Evolutionary conservation across 1,284 basidiomycete genomes (phyloP), one percentile per base, ranked within the genome.

Genomic region (Lentinus polychrous): DNA sequence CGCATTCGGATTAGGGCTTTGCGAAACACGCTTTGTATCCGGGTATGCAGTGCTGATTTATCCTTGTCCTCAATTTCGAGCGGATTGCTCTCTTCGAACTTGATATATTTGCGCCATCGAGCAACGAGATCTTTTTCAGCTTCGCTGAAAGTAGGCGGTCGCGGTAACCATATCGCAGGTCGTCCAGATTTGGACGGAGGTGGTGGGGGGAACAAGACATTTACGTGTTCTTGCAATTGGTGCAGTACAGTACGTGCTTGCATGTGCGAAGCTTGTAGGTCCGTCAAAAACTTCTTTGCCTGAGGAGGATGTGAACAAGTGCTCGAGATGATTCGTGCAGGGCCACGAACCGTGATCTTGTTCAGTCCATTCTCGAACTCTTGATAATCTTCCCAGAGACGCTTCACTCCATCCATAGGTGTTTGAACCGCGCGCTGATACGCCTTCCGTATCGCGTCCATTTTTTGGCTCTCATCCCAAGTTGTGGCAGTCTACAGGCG

Each of bases 401-500:
- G 75, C 67, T 98, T 94, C 57, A 99, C 83, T 60, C 94, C 95
- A 65, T 93, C 86, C 56, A 98, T 76, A 0, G 96, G 96, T 18
- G 96, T 91, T 58, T 91, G 88, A 27, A 98, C 88, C 0, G 92
- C 95, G 44, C 91, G 82, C 60, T 96, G 93, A 67, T 95, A 97
- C 2, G 91, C 83, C 62, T 91, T 92, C 48, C 95, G 84, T 2
- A 99, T 73, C 3, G 83, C 79, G 60, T 98, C 95, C 83, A 93
- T 94, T 66, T 94, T 93, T 63, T 95, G 91, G 60, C 95, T 92
- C 55, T 90, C 85, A 64, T 98, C 94, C 94, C 94, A 98, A 18
- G 90, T 88, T 38, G 84, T 87, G 14, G 76, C 77, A 1, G 81
- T 74, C 81, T 88, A 24, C 3, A 35, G 14, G 18, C 8, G 5